Conservation (phyloP, 2,329 filamentous ascomycete species). For the Rhinocladiella similis region DNA sequence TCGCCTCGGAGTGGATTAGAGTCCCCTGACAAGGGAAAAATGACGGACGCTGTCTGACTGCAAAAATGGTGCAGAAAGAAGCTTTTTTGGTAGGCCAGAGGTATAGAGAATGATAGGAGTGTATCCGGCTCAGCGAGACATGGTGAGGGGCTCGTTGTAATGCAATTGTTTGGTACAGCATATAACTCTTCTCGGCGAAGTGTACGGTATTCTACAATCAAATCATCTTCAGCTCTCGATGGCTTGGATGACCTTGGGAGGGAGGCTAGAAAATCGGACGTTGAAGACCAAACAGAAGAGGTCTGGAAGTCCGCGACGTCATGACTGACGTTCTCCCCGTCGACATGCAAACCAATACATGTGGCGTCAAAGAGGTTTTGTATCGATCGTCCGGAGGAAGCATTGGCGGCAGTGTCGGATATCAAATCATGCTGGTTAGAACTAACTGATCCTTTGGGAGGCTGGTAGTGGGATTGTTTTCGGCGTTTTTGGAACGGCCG, state of each 20-base stretch:
- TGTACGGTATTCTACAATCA: not conserved
- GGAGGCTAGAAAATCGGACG: too few species aligned
- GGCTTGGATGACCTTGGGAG: not conserved
- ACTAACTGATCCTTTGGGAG: too few species aligned
- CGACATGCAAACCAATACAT: too few species aligned
- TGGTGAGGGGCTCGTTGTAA: too few species aligned
- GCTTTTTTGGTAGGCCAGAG: constrained; percentile 27
- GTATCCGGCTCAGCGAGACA: constrained; percentile 5
- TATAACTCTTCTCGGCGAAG: constrained; percentile 12
- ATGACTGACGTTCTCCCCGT: too few species aligned
- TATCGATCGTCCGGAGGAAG: too few species aligned
- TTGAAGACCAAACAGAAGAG: too few species aligned
- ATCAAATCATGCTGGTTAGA: too few species aligned
- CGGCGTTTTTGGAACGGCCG: constrained; percentile 2
- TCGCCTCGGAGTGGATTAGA: constrained; percentile 28
- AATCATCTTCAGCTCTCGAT: not conserved
- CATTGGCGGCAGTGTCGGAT: too few species aligned
- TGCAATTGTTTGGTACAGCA: not conserved
- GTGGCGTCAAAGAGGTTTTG: too few species aligned
- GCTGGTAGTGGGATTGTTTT: not conserved
- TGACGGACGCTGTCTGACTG: constrained; percentile 31
- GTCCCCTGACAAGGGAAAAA: constrained; percentile 33
- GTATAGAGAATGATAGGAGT: constrained; percentile 20
- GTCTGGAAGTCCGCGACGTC: too few species aligned
- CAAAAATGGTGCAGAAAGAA: constrained; percentile 33